Percentiles rank a stretch among this genome's conserved stretches.
Conservation (phyloP, 75 land plant genomes). For the Cupressus sempervirens region DNA sequence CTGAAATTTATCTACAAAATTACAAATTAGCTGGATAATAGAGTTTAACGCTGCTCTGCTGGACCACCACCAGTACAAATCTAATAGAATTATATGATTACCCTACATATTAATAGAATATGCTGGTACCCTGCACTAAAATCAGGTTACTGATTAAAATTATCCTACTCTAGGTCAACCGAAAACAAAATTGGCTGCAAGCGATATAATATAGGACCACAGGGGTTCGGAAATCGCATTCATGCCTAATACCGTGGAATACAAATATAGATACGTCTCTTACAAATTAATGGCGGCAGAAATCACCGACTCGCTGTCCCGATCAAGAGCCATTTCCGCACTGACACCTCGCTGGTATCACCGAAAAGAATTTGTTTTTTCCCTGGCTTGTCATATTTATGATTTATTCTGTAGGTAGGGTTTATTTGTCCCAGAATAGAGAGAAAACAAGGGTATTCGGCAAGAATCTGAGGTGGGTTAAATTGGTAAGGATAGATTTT, state of each 20-base stretch:
- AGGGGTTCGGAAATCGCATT: background rate
- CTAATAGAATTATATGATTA: background rate
- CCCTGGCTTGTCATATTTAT: too few relatives aligned
- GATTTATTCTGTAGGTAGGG: too few relatives aligned
- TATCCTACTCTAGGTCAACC: background rate
- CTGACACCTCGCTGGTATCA: background rate
- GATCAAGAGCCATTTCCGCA: background rate
- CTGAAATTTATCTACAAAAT: too few relatives aligned
- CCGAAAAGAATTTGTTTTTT: background rate
- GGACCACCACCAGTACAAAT: background rate
- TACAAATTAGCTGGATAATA: background rate
- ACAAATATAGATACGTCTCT: background rate
- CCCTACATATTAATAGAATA: background rate
- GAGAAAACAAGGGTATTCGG: too few relatives aligned
- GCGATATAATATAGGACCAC: too few relatives aligned
- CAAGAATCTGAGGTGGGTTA: too few relatives aligned
- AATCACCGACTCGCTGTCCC: background rate
- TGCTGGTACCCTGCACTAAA: background rate
- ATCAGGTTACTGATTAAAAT: background rate
- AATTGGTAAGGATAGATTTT: too few relatives aligned
- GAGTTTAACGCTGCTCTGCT: background rate
- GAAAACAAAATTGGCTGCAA: background rate
- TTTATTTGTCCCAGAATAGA: too few relatives aligned
- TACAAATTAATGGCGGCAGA: background rate
- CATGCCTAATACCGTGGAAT: background rate